Base-by-base conservation (phyloP, 1,284 basidiomycete genomes). In the Tranzscheliella williamsii region DNA sequence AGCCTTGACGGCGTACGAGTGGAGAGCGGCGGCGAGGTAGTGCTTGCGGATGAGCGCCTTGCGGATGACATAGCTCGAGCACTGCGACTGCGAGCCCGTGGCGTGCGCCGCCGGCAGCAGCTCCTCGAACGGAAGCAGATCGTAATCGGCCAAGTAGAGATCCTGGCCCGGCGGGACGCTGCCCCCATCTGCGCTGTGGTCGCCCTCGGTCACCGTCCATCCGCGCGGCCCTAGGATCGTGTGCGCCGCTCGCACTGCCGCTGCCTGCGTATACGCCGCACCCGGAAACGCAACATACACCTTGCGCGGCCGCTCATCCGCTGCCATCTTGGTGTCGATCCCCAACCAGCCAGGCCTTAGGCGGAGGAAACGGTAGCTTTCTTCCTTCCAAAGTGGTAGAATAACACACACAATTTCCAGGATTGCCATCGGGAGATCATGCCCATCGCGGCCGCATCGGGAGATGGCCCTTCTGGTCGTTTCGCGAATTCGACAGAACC, bases 11-110 rank as follows among this genome's bases (percentile, higher is more conserved):
- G 45, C 36, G 30, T 52, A 64, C 0, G 67, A 37, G 41, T 84
- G 84, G 16, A 94, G 83, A 35, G 86, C 87, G 27, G 85, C 84
- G 20, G 92, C 87, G 3, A 98, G 83, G 76, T 88, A 92, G 74
- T 97, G 92, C 78, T 98, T 98, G 47, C 95, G 85, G 64, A 97
- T 98, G 34, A 98, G 83, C 21, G 88, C 87, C 77, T 96, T 94
- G 42, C 92, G 85, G 75, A 95, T 92, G 13, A 86, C 86, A 74
- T 94, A 95, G 35, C 87, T 88, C 7, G 89, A 93, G 1, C 90
- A 85, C 26, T 92, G 83, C 26, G 88, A 83, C 21, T 55, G 39
- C 30, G 50, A 49, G 31, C 50, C 53, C 27, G 36, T 49, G 20
- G 40, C 24, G 13, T 42, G 29, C 11, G 49, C 24, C 2, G 38